Conservation (phyloP, 2,329 filamentous ascomycete genomes). For the Colletotrichum lupini region DNA sequence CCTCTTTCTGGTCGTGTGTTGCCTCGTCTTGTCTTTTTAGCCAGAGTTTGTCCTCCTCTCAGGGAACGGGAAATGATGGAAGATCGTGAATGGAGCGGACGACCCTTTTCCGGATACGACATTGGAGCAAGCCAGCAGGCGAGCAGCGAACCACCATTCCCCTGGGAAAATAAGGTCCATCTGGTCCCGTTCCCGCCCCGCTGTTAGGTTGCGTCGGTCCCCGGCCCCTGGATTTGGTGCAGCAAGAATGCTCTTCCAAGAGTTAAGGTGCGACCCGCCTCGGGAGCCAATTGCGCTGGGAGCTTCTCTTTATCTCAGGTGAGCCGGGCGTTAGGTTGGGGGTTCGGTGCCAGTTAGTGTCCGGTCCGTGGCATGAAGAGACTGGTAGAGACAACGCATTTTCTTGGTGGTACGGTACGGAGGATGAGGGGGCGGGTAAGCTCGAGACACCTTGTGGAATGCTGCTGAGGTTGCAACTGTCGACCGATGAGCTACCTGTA, state of each 20-base stretch:
- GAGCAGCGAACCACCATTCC: constrained; percentile 1
- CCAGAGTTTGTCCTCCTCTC: not conserved
- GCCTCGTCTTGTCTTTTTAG: not conserved
- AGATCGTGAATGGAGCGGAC: not conserved
- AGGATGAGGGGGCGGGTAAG: not conserved
- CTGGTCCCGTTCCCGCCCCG: constrained; percentile 7
- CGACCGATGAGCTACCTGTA: not conserved
- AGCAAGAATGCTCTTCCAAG: not conserved
- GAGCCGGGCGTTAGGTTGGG: not conserved
- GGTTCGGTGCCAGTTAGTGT: not conserved
- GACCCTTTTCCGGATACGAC: constrained; percentile 5
- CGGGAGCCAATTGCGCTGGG: not conserved
- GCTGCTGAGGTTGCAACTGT: not conserved
- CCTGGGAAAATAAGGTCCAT: constrained; percentile 19
- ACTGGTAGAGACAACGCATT: constrained; percentile 4
- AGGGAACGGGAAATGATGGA: not conserved
- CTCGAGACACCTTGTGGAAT: constrained; percentile 4
- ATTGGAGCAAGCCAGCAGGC: not conserved
- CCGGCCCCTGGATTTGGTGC: constrained; percentile 4
- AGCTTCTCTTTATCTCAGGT: not conserved
- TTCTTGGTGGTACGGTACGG: not conserved
- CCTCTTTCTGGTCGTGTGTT: not conserved
- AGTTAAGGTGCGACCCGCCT: constrained; percentile 11
- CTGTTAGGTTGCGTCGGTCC: constrained; percentile 15
- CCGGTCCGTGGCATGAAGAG: not conserved